These are phyloP conservation scores for Microthlaspi erraticum DNA, from an alignment of 345 rosid genomes.

Conservation along the genomic window DNA sequence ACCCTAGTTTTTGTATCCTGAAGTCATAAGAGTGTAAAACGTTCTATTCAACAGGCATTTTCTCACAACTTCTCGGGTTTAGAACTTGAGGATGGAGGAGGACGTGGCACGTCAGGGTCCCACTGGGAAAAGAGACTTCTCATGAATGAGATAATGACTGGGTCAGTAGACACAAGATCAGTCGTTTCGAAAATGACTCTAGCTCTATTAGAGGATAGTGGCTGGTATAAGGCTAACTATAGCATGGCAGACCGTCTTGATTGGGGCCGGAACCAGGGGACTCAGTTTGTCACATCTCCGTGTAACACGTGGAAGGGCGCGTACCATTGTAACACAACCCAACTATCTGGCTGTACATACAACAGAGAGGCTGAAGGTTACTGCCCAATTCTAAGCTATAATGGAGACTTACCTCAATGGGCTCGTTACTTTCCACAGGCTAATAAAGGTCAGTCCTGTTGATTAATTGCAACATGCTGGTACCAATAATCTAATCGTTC, in stretches of 20 bases:
- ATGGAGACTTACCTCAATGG: constrained; percentile 95
- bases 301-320: constrained; percentile 98
- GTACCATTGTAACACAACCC: constrained; percentile 92
- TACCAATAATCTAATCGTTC: background rate
- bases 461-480: constrained; percentile 3
- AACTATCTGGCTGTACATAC: constrained; percentile 95
- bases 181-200: constrained; percentile 98
- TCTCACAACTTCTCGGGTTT: constrained; percentile 94
- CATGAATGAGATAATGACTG: constrained; percentile 99
- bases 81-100: constrained; percentile 99
- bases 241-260: constrained; percentile 97
- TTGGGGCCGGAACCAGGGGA: constrained; percentile 98
- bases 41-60: constrained; percentile 67
- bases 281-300: constrained; percentile 85
- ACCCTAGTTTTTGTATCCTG: constrained; percentile 28
- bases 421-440: constrained; percentile 97
- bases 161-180: constrained; percentile 97
- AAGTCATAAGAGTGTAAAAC: constrained; percentile 16
- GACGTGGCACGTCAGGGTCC: constrained; percentile 99
- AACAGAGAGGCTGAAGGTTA: constrained; percentile 99
- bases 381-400: constrained; percentile 93
- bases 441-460: constrained; percentile 71
- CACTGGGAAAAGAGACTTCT: constrained; percentile 99
- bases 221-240: constrained; percentile 98
- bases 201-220: constrained; percentile 96